Evolutionary conservation across 805 yeast species (phyloP), one percentile per base, ranked within the genome.

Genomic region (Blastobotrys chiropterorum): DNA sequence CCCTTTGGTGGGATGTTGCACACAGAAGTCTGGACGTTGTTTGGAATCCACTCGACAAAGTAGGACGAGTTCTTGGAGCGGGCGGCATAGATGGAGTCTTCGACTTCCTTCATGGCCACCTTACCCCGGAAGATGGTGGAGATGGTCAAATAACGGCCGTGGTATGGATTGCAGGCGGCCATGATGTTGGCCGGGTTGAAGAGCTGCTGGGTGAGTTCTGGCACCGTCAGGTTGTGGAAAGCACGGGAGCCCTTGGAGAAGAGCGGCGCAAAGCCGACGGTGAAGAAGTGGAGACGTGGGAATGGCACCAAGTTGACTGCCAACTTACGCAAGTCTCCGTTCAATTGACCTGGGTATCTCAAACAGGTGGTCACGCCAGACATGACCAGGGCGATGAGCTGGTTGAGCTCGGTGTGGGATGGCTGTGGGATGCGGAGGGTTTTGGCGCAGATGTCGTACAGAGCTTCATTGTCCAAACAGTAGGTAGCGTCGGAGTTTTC

Each of bases 21-120:
- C 47, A 90, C 92, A 44, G 97, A 90, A 38, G 96, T 87, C 75
- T 90, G 96, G 64, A 90, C 95, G 67, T 90, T 90, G 72, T 89
- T 89, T 66, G 97, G 97, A 72, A 90, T 90, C 97, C 97, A 90
- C 72, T 90, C 96, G 52, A 90, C 97, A 65, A 90, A 72, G 71
- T 85, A 84, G 54, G 84, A 82, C 16, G 90, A 77, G 71, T 89
- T 87, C 73, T 86, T 85, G 52, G 84, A 81, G 73, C 87, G 94
- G 49, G 87, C 89, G 67, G 85, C 84, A 70, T 79, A 82, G 89
- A 90, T 87, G 70, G 86, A 94, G 68, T 90, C 97, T 67, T 90
- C 97, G 54, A 90, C 97, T 73, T 90, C 97, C 73, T 88, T 88
- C 52, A 85, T 86, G 15, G 96, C 84, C 39, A 88, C 96, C 61